Evolutionary conservation across 2,329 filamentous ascomycete species (phyloP), one percentile per base, ranked within the genome.

Genomic region (Neonectria neomacrospora): DNA sequence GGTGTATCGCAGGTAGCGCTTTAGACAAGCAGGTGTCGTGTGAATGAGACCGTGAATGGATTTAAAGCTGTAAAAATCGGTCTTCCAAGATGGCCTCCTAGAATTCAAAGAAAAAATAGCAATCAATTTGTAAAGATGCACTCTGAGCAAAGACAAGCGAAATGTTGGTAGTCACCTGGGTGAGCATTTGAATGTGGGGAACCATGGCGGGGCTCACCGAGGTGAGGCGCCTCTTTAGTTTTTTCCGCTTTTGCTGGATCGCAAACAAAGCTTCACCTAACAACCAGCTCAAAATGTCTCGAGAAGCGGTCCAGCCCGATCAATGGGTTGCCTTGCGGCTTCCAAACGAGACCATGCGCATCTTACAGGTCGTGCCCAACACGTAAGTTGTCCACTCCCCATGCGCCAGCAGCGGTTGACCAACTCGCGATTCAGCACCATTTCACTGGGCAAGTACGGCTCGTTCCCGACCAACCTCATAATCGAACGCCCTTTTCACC

Each of bases 391-490:
- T 53, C 59, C 37, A 20, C 47, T 50, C 18, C 30, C 53, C 20
- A 48, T 62, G 60, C 62, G 45, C 23, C 30, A 12, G 22, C 55
- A 58, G 41, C 42, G 54, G 39, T 9, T 63, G 63, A 66, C 72
- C 75, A 64, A 77, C 69, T 39, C 20, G 37, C 56, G 74, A 64
- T 76, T 41, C 71, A 97, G 94, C 42, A 92, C 88, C 47, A 91
- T 98, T 68, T 93, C 92, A 2, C 84, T 98, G 34, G 94, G 94
- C 59, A 98, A 97, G 86, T 97, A 96, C 77, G 96, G 96, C 67
- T 88, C 89, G 2, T 97, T 99, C 75, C 91, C 93, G 16, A 89
- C 92, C 55, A 97, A 98, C 75, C 86, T 96, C 32, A 88, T 99
- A 48, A 87, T 99, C 66, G 91, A 93, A n/a, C 90, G 96, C 8